Evolutionary conservation across 2,329 filamentous ascomycete species (phyloP), one percentile per base, ranked within the genome.

Genomic region (Tolypocladium pustulatum): DNA sequence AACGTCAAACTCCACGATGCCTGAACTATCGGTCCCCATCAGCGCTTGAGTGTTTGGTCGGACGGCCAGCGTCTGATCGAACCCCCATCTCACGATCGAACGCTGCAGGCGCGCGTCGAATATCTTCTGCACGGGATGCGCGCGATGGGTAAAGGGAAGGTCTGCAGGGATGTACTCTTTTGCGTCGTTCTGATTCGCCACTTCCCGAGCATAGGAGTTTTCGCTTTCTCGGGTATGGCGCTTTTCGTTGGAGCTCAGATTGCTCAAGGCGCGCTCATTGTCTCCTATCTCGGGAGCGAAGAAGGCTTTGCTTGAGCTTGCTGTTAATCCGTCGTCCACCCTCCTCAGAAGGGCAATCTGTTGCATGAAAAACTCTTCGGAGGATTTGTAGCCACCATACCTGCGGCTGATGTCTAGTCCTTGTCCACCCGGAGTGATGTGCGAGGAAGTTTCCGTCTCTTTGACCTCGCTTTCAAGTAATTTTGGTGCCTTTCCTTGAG

Each of bases 101-200:
- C 70, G 67, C 57, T 80, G 69, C 25, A 81, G 59, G 32, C 65
- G 65, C 13, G 61, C 55, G 49, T 73, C 68, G 61, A 83, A 82
- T 25, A 83, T 69, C 41, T 71, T 71, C 46, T 71, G 73, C 8
- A 83, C 58, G 2, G 81, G 81, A 59, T 83, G 81, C 15, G 72
- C 64, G 1, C 68, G 70, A 57, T 76, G 73, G 12, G 62, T 61
- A 30, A 73, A 66, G 1, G 75, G 71, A 15, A 82, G 66, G 57
- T 82, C 79, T 32, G 65, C 67, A 20, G 67, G 71, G 54, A 71
- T 76, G 56, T 61, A 67, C 20, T 62, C 59, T 36, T 60, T 62
- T 36, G 58, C 59, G 22, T 60, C 56, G 13, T 49, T 15, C 27
- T 40, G 51, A 25, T 4, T 17, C 27, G 38, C 15, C 8, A 38